Evolutionary conservation across 345 rosid species (phyloP), one percentile per base, ranked within the genome.

Genomic region (Excoecaria cochinchinensis): DNA sequence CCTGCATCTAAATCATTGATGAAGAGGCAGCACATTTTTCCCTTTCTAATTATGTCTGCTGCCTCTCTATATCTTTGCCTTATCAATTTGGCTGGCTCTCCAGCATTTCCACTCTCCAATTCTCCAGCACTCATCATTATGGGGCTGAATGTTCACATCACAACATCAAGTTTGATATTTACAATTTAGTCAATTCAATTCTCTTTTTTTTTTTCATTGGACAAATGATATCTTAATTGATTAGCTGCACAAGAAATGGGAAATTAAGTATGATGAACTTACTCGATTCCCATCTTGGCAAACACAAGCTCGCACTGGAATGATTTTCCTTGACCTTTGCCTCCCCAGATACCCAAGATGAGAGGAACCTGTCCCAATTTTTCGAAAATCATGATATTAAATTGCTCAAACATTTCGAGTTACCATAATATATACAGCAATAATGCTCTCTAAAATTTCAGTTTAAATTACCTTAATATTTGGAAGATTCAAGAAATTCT

Each of bases 301-400:
- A 88, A 83, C 40, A 88, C 87, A 40, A 88, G 91, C 77, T 88
- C 88, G 53, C 89, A 88, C 15, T 86, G 89, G 84, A 88, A 88
- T 31, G 91, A 83, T 78, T 86, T 86, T 59, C 89, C 91, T 77
- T 88, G 91, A 31, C 91, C 89, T 83, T 86, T 86, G 73, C 89
- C 89, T 56, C 89, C 89, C 89, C 91, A 88, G 38, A 85, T 73
- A 71, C 89, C 91, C 85, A 82, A 76, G n/a, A 86, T 85, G 3
- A 86, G 81, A 61, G 87, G 88, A 77, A 88, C 84, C 87, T 86
- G 86, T 42, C 51, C 55, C 14, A 42, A 25, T 22, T 21, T 59
- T 8, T n/a, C 10, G 24, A 21, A 6, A 21, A 24, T 22, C 48
- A 44, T 53, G 11, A 53, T 53, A 5, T 53, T 1, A 8, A 53